Conservation (phyloP, 2,329 filamentous ascomycete species). For the Epichloe typhina region DNA sequence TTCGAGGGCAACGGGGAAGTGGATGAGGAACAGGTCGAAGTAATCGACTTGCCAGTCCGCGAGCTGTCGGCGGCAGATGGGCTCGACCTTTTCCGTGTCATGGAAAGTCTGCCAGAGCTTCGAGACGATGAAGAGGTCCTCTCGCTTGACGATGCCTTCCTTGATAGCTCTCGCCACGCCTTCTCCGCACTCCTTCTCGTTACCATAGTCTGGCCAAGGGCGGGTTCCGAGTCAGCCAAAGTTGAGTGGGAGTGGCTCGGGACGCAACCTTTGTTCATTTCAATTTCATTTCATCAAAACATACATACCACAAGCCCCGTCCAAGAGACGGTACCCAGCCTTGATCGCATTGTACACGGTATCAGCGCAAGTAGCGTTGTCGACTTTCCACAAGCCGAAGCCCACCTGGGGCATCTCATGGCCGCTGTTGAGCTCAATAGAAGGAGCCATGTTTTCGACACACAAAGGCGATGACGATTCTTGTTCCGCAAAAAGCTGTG, state of each 20-base stretch:
- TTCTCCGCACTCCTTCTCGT: conserved; percentile 65
- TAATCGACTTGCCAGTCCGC: conserved; percentile 77
- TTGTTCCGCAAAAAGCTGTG: background rate
- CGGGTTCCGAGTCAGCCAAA: background rate
- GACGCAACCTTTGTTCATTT: background rate
- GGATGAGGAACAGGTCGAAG: conserved; percentile 80
- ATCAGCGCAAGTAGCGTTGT: conserved; percentile 58
- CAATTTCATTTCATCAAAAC: background rate
- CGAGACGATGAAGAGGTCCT: conserved; percentile 83
- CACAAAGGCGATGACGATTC: background rate
- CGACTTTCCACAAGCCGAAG: conserved; percentile 76
- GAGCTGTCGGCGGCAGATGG: conserved; percentile 63
- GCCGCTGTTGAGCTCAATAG: conserved; percentile 51
- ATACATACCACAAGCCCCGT: conserved; percentile 34
- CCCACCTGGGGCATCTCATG: conserved; percentile 62
- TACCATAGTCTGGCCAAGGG: conserved; percentile 51
- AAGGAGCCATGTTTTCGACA: conserved; percentile 15
- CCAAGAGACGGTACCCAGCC: conserved; percentile 46
- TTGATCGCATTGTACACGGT: conserved; percentile 65
- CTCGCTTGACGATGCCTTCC: conserved; percentile 67
- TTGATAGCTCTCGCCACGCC: conserved; percentile 68
- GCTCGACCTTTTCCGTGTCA: conserved; percentile 62
- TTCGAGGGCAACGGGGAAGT: conserved; percentile 76
- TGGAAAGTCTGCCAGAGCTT: conserved; percentile 94
- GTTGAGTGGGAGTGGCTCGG: background rate